Percentiles rank a stretch among this genome's conserved stretches.
phyloP scores from a whole-genome alignment of 1,284 basidiomycete genomes.

The Athelia sp. region DNA sequence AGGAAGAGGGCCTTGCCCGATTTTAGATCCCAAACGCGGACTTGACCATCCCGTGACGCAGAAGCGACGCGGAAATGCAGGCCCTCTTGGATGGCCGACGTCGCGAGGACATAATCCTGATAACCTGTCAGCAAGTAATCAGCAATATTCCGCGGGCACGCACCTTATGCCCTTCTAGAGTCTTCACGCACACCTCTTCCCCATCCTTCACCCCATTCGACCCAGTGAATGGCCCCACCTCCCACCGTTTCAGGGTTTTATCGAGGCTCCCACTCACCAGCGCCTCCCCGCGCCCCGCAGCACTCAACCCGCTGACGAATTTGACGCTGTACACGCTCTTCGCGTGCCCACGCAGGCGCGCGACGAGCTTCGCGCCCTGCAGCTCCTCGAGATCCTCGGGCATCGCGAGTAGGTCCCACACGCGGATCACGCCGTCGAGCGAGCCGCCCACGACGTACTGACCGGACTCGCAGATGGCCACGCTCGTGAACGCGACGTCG shows the following conservation, averaged over 20 bases:
- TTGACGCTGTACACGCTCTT: slow-evolving; percentile 85
- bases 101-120: slow-evolving; percentile 1
- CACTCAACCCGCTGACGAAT: slow-evolving; percentile 39
- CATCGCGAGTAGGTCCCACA: slow-evolving; percentile 69
- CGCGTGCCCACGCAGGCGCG: slow-evolving; percentile 74
- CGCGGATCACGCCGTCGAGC: slow-evolving; percentile 79
- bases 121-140: not conserved
- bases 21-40: slow-evolving; percentile 25
- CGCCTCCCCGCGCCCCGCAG: slow-evolving; percentile 72
- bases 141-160: not conserved
- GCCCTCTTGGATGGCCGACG: not conserved
- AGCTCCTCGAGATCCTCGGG: not conserved
- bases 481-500: slow-evolving; percentile 22
- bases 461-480: slow-evolving; percentile 54
- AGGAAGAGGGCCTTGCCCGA: slow-evolving; percentile 44
- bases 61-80: not conserved
- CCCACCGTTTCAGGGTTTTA: slow-evolving; percentile 87
- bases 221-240: slow-evolving; percentile 43
- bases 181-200: slow-evolving; percentile 20
- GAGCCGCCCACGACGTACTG: slow-evolving; percentile 79
- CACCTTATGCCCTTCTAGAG: slow-evolving; percentile 23
- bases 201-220: slow-evolving; percentile 23
- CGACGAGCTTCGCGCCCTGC: slow-evolving; percentile 63
- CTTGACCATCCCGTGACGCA: slow-evolving; percentile 15
- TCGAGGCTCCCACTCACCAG: slow-evolving; percentile 84